phyloP scores from a whole-genome alignment of 2,329 filamentous ascomycete genomes.

The Dactylellina parvicollis region DNA sequence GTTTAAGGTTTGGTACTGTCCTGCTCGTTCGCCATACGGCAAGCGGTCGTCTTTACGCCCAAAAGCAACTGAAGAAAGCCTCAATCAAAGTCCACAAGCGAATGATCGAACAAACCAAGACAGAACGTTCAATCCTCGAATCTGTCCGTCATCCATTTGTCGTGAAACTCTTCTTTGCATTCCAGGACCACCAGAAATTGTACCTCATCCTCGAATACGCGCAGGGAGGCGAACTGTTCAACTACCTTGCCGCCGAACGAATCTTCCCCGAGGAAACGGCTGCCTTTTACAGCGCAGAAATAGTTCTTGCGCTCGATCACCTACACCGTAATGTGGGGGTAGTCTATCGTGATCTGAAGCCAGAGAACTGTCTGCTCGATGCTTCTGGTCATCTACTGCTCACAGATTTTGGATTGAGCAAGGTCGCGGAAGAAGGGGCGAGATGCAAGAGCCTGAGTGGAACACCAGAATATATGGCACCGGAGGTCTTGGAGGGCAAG shows the following conservation, averaged over 20 bases:
- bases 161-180: constrained; percentile 97
- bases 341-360: constrained; percentile 96
- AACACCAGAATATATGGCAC: constrained; percentile 98
- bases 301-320: constrained; percentile 92
- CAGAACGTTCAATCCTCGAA: constrained; percentile 92
- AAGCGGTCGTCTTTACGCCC: constrained; percentile 90
- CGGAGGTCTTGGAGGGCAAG: constrained; percentile 86
- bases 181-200: constrained; percentile 96
- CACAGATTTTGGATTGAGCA: constrained; percentile 96
- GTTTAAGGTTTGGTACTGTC: constrained; percentile 76
- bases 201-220: constrained; percentile 98
- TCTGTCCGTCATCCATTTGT: constrained; percentile 96
- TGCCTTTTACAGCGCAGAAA: constrained; percentile 98
- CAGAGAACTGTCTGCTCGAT: constrained; percentile 95
- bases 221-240: constrained; percentile 94
- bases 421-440: constrained; percentile 76
- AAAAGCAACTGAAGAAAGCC: constrained; percentile 99
- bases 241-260: constrained; percentile 89
- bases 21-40: constrained; percentile 87
- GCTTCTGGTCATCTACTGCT: constrained; percentile 89
- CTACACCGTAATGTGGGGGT: constrained; percentile 91
- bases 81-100: constrained; percentile 95
- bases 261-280: constrained; percentile 93
- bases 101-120: constrained; percentile 95
- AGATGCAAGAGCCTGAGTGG: constrained; percentile 90